Conservation (phyloP, 169 alveolate species). For the Cryptosporidium ubiquitum region DNA sequence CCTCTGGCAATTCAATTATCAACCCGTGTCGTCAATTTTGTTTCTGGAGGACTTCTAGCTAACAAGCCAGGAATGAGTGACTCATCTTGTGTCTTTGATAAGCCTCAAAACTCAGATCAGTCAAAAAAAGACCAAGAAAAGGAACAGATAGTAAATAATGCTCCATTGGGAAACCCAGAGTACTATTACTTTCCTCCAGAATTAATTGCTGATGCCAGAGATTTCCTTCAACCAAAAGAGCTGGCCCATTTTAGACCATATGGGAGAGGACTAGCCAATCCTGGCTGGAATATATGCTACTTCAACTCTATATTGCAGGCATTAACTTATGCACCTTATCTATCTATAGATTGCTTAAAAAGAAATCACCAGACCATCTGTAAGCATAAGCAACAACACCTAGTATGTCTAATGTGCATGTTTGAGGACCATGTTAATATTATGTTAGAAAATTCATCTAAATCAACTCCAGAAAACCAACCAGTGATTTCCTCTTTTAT, state of each 20-base stretch:
- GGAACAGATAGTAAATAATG: slow-evolving; percentile 5
- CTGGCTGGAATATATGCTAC: slow-evolving; percentile 75
- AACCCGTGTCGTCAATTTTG: slow-evolving; percentile 7
- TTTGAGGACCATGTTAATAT: slow-evolving; percentile 78
- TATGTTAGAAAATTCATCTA: slow-evolving; percentile 45
- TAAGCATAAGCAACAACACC: slow-evolving; percentile 10
- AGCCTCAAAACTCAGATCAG: background rate
- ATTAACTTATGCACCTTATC: slow-evolving; percentile 53
- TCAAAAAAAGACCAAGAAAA: background rate
- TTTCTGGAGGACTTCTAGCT: slow-evolving; percentile 19
- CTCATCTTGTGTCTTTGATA: background rate
- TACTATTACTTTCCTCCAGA: slow-evolving; percentile 62
- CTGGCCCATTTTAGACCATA: background rate
- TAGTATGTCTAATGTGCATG: slow-evolving; percentile 77
- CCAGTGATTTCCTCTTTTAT: slow-evolving; percentile 44
- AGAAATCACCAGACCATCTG: slow-evolving; percentile 50
- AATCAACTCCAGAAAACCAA: slow-evolving; percentile 47
- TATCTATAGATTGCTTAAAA: slow-evolving; percentile 37
- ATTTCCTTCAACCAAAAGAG: background rate
- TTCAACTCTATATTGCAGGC: slow-evolving; percentile 70
- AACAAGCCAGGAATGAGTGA: background rate
- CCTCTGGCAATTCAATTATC: slow-evolving; percentile 17
- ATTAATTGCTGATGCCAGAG: slow-evolving; percentile 2
- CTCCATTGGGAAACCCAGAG: slow-evolving; percentile 38
- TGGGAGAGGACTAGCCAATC: slow-evolving; percentile 58